Conservation (phyloP, 805 yeast genomes). For the Hanseniaspora singularis region DNA sequence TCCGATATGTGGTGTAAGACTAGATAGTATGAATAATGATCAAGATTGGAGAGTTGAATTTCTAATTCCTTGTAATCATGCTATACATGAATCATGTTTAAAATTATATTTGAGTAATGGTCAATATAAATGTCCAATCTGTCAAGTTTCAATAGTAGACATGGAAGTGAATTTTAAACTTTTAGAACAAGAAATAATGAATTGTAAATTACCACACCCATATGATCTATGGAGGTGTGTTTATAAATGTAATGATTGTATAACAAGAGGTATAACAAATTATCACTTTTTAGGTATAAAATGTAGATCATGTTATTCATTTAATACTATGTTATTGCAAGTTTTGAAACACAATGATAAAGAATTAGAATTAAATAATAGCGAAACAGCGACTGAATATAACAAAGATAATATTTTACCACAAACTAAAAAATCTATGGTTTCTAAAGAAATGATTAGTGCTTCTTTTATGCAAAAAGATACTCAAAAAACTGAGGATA, state of each 20-base stretch:
- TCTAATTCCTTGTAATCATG: constrained; percentile 62
- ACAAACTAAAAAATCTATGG: constrained; percentile 4
- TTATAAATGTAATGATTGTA: constrained; percentile 76
- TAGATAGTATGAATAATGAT: background rate
- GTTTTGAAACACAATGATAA: constrained; percentile 48
- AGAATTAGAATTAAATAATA: constrained; percentile 12
- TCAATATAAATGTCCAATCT: constrained; percentile 81
- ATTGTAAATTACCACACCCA: constrained; percentile 71
- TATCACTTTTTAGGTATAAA: constrained; percentile 80
- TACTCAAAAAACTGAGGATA: background rate
- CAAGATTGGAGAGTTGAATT: constrained; percentile 8
- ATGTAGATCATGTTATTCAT: constrained; percentile 77
- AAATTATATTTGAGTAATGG: constrained; percentile 62
- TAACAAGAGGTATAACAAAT: constrained; percentile 59
- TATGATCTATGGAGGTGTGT: constrained; percentile 64
- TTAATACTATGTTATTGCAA: constrained; percentile 67
- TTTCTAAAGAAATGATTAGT: constrained; percentile 12
- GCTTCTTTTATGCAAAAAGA: constrained; percentile 5
- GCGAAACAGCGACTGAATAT: constrained; percentile 17
- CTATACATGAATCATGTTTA: constrained; percentile 77
- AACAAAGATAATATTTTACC: constrained; percentile 22
- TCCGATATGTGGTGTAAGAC: constrained; percentile 4
- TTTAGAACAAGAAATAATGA: constrained; percentile 67
- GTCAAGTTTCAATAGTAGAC: constrained; percentile 71
- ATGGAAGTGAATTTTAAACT: constrained; percentile 84